phyloP scores from a whole-genome alignment of 495 filamentous ascomycete genomes.

The Neurospora sp. region DNA sequence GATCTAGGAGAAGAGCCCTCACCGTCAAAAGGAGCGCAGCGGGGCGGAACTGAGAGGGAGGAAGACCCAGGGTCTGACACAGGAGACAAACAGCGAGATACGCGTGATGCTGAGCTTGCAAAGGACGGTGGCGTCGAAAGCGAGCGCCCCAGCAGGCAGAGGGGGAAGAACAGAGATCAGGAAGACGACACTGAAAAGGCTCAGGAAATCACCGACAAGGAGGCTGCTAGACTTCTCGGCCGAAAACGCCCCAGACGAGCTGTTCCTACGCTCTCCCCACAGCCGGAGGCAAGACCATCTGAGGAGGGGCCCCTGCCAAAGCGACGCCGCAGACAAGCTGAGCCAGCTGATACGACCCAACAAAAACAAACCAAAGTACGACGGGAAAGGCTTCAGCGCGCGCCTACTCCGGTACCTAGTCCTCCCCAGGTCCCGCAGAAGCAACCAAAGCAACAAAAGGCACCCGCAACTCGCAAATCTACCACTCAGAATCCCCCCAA shows the following conservation, averaged over 20 bases:
- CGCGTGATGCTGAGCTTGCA: conserved; percentile 5
- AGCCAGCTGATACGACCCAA: conserved; percentile 22
- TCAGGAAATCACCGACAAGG: conserved; percentile 22
- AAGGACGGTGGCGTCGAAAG: conserved; percentile 10
- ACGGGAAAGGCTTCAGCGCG: neutral
- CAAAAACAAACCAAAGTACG: conserved; percentile 24
- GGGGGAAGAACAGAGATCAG: conserved; percentile 16
- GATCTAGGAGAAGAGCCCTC: neutral
- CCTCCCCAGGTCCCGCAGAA: neutral
- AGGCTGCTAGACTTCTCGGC: conserved; percentile 25
- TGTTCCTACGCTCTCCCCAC: conserved; percentile 18
- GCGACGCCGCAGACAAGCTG: conserved; percentile 22
- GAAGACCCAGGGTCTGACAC: neutral
- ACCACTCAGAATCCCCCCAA: conserved; percentile 6
- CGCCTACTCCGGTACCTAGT: neutral
- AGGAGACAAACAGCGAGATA: conserved; percentile 15
- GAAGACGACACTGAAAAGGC: conserved; percentile 13
- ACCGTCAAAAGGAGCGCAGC: neutral
- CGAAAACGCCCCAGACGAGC: conserved; percentile 29
- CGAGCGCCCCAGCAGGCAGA: conserved; percentile 7
- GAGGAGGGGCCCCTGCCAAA: conserved; percentile 22
- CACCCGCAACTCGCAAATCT: conserved; percentile 11
- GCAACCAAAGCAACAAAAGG: conserved; percentile 2
- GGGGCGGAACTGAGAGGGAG: neutral
- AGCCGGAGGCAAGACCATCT: conserved; percentile 13